Conservation (phyloP, 108 stramenopile species). For the Chaetoceros tenuissimus region DNA sequence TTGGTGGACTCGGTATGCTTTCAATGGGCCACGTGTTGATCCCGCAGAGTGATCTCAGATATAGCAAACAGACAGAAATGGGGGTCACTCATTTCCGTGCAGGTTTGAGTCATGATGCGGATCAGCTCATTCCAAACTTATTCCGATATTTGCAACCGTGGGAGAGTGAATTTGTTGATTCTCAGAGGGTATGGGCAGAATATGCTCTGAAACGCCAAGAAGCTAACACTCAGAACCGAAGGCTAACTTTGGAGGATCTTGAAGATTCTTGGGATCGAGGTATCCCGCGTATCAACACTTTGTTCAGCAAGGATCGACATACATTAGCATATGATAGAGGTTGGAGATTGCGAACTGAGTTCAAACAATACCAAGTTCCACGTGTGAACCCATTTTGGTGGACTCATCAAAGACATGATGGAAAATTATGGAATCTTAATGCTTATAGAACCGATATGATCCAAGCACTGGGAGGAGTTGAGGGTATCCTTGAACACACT, state of each 20-base stretch:
- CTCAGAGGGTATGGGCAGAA: constrained; percentile 99
- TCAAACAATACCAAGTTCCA: constrained; percentile 96
- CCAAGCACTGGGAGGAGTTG: constrained; percentile 97
- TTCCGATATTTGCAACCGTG: constrained; percentile 98
- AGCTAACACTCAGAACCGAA: constrained; percentile 97
- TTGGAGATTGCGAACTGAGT: constrained; percentile 97
- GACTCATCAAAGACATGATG: constrained; percentile 99
- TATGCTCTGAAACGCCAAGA: constrained; percentile 99
- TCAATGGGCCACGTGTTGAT: constrained; percentile 99
- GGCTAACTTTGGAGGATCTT: constrained; percentile 97
- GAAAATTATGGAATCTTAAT: constrained; percentile 99
- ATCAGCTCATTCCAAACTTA: constrained; percentile 97
- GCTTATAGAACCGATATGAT: constrained; percentile 99
- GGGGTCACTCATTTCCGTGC: constrained; percentile 98
- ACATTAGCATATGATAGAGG: constrained; percentile 96
- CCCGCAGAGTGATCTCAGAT: constrained; percentile 97
- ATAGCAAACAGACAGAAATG: constrained; percentile 97
- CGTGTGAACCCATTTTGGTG: constrained; percentile 98
- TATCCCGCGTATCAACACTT: constrained; percentile 98
- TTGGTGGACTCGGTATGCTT: constrained; percentile 98
- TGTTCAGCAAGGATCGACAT: constrained; percentile 95
- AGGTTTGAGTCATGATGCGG: constrained; percentile 97
- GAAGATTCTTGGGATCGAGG: constrained; percentile 99
- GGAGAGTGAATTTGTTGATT: constrained; percentile 99
- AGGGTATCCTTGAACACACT: constrained; percentile 99